A percentile compares a stretch with the other conserved stretches of the same genome.
phyloP scores from a whole-genome alignment of 2,329 filamentous ascomycete genomes.

The Tolypocladium ophioglossoides region DNA sequence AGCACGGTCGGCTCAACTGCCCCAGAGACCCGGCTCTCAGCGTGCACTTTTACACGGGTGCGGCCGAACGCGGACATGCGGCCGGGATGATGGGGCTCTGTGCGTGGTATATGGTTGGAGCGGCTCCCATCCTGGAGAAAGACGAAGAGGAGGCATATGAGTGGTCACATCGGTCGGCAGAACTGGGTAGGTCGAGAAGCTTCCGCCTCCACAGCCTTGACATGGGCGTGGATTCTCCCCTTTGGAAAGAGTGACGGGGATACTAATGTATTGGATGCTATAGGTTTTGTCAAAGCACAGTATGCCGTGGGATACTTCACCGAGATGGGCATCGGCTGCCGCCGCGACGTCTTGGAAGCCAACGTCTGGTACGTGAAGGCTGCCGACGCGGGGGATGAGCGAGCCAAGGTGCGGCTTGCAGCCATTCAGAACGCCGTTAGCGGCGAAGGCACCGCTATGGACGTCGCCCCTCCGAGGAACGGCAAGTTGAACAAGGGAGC shows the following conservation, averaged over 20 bases:
- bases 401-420: slow-evolving; percentile 75
- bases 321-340: slow-evolving; percentile 95
- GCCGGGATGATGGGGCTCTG: slow-evolving; percentile 96
- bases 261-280: not conserved
- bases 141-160: slow-evolving; percentile 95
- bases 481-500: slow-evolving; percentile 39
- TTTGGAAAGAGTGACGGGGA: not conserved
- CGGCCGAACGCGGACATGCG: slow-evolving; percentile 74
- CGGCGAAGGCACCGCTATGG: slow-evolving; percentile 43
- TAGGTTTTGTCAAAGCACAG: slow-evolving; percentile 65
- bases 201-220: not conserved
- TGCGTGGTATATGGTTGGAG: slow-evolving; percentile 96
- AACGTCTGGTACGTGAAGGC: slow-evolving; percentile 98
- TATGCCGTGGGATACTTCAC: slow-evolving; percentile 96
- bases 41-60: slow-evolving; percentile 94
- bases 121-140: slow-evolving; percentile 82
- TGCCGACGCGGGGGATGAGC: slow-evolving; percentile 81
- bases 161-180: slow-evolving; percentile 82
- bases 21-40: slow-evolving; percentile 86
- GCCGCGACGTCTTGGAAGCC: slow-evolving; percentile 86
- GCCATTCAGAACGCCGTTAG: slow-evolving; percentile 77
- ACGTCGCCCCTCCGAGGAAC: slow-evolving; percentile 39
- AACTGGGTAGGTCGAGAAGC: slow-evolving; percentile 53
- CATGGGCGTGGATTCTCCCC: not conserved
- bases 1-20: slow-evolving; percentile 79